phyloP scores from a whole-genome alignment of 2,329 filamentous ascomycete species.

The Aspergillus carbonarius region DNA sequence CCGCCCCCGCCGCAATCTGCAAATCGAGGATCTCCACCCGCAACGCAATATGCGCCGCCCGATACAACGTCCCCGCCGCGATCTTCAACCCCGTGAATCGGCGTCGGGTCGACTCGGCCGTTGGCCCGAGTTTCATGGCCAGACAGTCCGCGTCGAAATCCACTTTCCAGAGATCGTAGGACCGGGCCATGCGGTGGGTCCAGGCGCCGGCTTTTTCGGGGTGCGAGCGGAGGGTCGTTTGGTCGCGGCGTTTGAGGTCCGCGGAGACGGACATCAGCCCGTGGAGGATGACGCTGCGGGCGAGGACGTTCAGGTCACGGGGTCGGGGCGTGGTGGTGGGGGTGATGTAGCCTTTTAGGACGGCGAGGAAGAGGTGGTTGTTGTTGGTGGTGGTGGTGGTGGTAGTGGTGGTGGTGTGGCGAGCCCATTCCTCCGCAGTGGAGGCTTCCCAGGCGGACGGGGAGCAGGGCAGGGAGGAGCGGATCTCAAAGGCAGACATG shows the following conservation, averaged over 20 bases:
- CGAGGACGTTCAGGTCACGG: slow-evolving; percentile 51
- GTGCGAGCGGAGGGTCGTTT: slow-evolving; percentile 56
- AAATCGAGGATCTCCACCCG: slow-evolving; percentile 61
- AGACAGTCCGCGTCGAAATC: slow-evolving; percentile 58
- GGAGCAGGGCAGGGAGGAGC: slow-evolving; percentile 56
- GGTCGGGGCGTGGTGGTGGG: slow-evolving; percentile 40
- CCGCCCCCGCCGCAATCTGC: slow-evolving; percentile 61
- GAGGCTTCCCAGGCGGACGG: slow-evolving; percentile 59
- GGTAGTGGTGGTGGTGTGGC: slow-evolving; percentile 29
- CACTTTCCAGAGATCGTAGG: slow-evolving; percentile 58
- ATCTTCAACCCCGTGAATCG: slow-evolving; percentile 52
- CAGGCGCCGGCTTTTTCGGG: slow-evolving; percentile 47
- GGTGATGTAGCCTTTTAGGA: slow-evolving; percentile 58
- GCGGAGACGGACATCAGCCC: slow-evolving; percentile 63
- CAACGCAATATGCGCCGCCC: slow-evolving; percentile 57
- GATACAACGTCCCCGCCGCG: slow-evolving; percentile 57
- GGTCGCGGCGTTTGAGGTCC: slow-evolving; percentile 62
- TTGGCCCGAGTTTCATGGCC: slow-evolving; percentile 35
- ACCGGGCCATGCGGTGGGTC: slow-evolving; percentile 52
- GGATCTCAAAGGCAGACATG: slow-evolving; percentile 65
- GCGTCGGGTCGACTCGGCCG: slow-evolving; percentile 24
- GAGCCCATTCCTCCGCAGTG: slow-evolving; percentile 53
- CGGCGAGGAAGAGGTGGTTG: slow-evolving; percentile 46
- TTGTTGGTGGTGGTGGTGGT: slow-evolving; percentile 21
- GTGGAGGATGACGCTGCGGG: slow-evolving; percentile 57